Evolutionary conservation across 306 rosid species (phyloP).

Genomic region (Cicer judaicum): DNA sequence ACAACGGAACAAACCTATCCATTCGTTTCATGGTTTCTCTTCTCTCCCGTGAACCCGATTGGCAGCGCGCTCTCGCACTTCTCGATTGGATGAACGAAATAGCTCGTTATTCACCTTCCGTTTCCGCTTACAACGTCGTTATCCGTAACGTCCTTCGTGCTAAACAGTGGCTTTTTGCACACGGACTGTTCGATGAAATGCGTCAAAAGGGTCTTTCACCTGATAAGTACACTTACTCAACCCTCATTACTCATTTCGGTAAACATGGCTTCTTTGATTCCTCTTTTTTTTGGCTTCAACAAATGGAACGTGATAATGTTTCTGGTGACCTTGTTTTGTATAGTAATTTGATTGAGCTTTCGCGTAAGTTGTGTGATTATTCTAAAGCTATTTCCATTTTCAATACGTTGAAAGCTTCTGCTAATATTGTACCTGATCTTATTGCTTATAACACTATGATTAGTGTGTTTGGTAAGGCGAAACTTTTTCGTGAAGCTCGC

Average conservation of each 20-base stretch:
- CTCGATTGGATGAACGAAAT: constrained; percentile 87
- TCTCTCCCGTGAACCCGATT: constrained; percentile 80
- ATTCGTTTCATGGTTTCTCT: constrained; percentile 82
- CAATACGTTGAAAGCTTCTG: constrained; percentile 58
- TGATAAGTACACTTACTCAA: constrained; percentile 89
- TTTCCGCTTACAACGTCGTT: constrained; percentile 82
- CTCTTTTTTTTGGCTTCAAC: constrained; percentile 87
- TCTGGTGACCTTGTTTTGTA: constrained; percentile 89
- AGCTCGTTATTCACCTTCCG: constrained; percentile 79
- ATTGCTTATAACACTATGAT: constrained; percentile 84
- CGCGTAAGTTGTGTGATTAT: constrained; percentile 76
- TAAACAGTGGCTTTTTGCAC: constrained; percentile 78
- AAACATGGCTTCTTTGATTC: constrained; percentile 85
- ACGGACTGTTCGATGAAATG: constrained; percentile 96
- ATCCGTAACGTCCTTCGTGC: constrained; percentile 84
- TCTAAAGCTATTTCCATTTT: constrained; percentile 89
- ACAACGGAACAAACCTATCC: constrained; percentile 68
- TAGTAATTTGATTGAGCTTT: constrained; percentile 85
- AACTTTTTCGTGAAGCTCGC: constrained; percentile 82
- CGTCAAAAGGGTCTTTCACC: constrained; percentile 80
- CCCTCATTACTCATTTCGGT: constrained; percentile 80
- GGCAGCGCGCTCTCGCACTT: constrained; percentile 87
- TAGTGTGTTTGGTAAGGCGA: constrained; percentile 90
- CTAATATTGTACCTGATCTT: constrained; percentile 69
- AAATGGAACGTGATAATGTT: constrained; percentile 85